phyloP scores from a whole-genome alignment of 2,329 filamentous ascomycete genomes.

The Calycina herbarum region DNA sequence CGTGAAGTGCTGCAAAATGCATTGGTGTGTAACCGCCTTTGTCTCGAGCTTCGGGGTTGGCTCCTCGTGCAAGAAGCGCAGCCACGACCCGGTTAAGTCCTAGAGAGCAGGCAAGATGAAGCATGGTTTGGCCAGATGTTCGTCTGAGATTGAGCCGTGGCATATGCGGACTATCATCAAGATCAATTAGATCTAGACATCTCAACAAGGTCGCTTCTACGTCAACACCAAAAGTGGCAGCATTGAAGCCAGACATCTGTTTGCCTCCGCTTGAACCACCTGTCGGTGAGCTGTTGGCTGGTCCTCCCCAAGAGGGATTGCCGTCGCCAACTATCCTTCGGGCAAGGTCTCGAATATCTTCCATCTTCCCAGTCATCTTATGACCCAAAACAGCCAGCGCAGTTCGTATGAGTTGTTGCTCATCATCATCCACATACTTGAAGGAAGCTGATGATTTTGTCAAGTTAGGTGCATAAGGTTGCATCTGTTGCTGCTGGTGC shows the following conservation, averaged over 20 bases:
- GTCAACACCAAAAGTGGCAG: slow-evolving; percentile 38
- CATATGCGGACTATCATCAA: slow-evolving; percentile 69
- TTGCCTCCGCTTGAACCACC: slow-evolving; percentile 46
- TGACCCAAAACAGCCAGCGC: slow-evolving; percentile 64
- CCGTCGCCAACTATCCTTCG: slow-evolving; percentile 57
- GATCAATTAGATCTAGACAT: slow-evolving; percentile 75
- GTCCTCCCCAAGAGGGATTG: slow-evolving; percentile 49
- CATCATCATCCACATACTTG: slow-evolving; percentile 72
- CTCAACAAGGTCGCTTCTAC: slow-evolving; percentile 56
- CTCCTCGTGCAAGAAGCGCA: slow-evolving; percentile 74
- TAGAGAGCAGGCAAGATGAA: slow-evolving; percentile 75
- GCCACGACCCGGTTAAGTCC: slow-evolving; percentile 76
- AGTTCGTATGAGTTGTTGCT: slow-evolving; percentile 66
- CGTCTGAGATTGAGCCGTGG: slow-evolving; percentile 66
- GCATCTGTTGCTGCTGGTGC: slow-evolving; percentile 45
- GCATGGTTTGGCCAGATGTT: slow-evolving; percentile 73
- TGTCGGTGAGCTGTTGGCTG: slow-evolving; percentile 43
- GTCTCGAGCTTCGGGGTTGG: slow-evolving; percentile 72
- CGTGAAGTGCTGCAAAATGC: slow-evolving; percentile 77
- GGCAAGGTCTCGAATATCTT: slow-evolving; percentile 62
- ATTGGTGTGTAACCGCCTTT: slow-evolving; percentile 79
- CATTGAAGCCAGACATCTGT: slow-evolving; percentile 44
- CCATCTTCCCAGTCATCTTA: slow-evolving; percentile 63
- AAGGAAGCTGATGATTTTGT: slow-evolving; percentile 58
- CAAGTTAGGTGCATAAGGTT: slow-evolving; percentile 44